These are phyloP conservation scores for Aspergillus sclerotioniger DNA, from an alignment of 495 filamentous ascomycete species.

Conservation along the genomic window DNA sequence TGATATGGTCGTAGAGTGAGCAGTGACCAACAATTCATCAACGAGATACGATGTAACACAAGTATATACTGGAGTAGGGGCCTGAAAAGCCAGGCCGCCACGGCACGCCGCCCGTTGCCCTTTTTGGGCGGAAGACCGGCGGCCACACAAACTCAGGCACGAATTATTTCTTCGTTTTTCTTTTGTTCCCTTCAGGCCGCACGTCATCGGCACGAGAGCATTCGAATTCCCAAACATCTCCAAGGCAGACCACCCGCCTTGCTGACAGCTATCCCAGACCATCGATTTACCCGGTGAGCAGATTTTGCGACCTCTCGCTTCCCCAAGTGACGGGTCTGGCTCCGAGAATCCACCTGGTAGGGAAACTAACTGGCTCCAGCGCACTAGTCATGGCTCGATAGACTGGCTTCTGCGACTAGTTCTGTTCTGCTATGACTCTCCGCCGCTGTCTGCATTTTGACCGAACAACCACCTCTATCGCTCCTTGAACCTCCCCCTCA, in stretches of 20 bases:
- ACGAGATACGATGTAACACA: no score
- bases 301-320: neutral
- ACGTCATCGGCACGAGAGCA: neutral
- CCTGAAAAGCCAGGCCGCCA: neutral
- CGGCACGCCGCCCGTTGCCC: conserved; percentile 4
- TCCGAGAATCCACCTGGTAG: neutral
- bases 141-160: conserved; percentile 7
- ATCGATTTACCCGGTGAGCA: neutral
- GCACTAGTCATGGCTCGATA: conserved; percentile 22
- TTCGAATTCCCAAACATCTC: neutral
- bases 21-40: no score
- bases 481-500: conserved; percentile 12
- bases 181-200: neutral
- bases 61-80: neutral
- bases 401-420: conserved; percentile 8
- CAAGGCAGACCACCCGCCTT: neutral
- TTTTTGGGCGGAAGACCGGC: conserved; percentile 1
- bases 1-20: no score
- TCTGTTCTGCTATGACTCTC: conserved; percentile 19
- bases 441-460: conserved; percentile 21
- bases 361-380: conserved; percentile 7
- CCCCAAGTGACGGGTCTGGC: neutral
- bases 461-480: conserved; percentile 4
- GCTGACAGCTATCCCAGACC: neutral
- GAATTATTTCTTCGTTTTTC: neutral